Conservation (phyloP, 2,329 filamentous ascomycete genomes). For the Claviceps sp. region DNA sequence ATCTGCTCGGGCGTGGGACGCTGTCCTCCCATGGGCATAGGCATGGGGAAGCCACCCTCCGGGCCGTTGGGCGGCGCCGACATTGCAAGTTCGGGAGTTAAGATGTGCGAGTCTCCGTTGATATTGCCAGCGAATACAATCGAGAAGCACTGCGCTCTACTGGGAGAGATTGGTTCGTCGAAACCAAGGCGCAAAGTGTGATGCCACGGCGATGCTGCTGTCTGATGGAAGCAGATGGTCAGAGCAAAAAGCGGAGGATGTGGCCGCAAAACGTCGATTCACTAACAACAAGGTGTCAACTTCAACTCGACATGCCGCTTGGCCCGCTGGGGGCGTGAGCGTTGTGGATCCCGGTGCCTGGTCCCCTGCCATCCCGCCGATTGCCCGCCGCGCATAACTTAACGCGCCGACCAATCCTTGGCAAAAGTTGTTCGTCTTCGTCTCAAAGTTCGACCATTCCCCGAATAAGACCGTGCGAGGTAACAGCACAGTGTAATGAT, state of each 20-base stretch:
- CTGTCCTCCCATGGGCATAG: slow-evolving; percentile 17
- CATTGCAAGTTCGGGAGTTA: slow-evolving; percentile 11
- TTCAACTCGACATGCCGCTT: neutral
- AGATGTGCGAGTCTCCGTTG: neutral
- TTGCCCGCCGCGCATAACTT: too few relatives aligned
- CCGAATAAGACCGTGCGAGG: neutral
- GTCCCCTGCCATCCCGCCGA: neutral
- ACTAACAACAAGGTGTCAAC: neutral
- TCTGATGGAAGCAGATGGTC: too few relatives aligned
- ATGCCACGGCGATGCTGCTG: neutral
- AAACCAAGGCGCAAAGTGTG: neutral
- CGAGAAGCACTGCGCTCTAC: slow-evolving; percentile 1
- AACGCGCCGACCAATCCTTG: too few relatives aligned
- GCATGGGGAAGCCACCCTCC: slow-evolving; percentile 16
- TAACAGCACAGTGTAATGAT: neutral
- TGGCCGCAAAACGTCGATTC: neutral
- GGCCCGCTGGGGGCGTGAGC: neutral
- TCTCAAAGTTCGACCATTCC: too few relatives aligned
- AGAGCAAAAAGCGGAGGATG: too few relatives aligned
- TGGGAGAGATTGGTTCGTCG: too few relatives aligned
- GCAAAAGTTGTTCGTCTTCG: too few relatives aligned
- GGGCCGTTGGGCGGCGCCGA: slow-evolving; percentile 13
- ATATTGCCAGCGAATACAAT: slow-evolving; percentile 4
- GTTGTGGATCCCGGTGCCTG: neutral
- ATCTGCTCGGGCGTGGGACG: slow-evolving; percentile 75